These are phyloP conservation scores for Verticillium longisporum DNA, from an alignment of 2,329 filamentous ascomycete genomes.

Conservation along the genomic window DNA sequence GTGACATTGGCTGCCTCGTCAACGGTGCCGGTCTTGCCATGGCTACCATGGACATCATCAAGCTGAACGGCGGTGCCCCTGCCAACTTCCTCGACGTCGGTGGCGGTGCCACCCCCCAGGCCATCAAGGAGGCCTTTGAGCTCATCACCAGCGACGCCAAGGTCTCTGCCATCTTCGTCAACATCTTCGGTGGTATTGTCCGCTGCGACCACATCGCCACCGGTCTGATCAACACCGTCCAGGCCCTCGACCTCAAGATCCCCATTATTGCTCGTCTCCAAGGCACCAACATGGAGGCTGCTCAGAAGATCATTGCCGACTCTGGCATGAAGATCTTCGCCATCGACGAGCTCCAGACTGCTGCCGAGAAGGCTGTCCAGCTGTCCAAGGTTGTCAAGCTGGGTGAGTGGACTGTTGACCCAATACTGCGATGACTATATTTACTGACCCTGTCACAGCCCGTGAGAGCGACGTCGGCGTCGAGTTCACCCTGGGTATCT, in stretches of 20 bases:
- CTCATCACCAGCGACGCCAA: slow-evolving; percentile 98
- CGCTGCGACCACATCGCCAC: slow-evolving; percentile 95
- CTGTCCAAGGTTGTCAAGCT: slow-evolving; percentile 99
- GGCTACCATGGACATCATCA: slow-evolving; percentile 99
- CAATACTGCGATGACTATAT: slow-evolving; percentile 2
- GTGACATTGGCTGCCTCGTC: slow-evolving; percentile 97
- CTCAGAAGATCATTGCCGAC: slow-evolving; percentile 90
- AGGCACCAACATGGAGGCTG: slow-evolving; percentile 96
- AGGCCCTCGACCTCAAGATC: slow-evolving; percentile 91
- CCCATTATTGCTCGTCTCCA: slow-evolving; percentile 96
- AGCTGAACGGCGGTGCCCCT: slow-evolving; percentile 91
- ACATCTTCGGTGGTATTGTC: slow-evolving; percentile 99
- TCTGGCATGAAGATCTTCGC: slow-evolving; percentile 99
- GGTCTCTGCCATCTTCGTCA: slow-evolving; percentile 98
- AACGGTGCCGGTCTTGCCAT: slow-evolving; percentile 99
- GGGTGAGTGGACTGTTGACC: slow-evolving; percentile 18
- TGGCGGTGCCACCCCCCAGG: slow-evolving; percentile 91
- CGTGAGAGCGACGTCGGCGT: slow-evolving; percentile 96
- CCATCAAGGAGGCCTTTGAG: slow-evolving; percentile 96
- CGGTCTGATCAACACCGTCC: slow-evolving; percentile 89
- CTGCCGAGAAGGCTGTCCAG: slow-evolving; percentile 96
- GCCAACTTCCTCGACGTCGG: slow-evolving; percentile 99
- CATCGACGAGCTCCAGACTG: slow-evolving; percentile 94
- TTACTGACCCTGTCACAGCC: slow-evolving; percentile 39
- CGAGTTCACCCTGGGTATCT: slow-evolving; percentile 92